Evolutionary conservation across 2,329 filamentous ascomycete genomes (phyloP).

Genomic region (Aspergillus ustus): DNA sequence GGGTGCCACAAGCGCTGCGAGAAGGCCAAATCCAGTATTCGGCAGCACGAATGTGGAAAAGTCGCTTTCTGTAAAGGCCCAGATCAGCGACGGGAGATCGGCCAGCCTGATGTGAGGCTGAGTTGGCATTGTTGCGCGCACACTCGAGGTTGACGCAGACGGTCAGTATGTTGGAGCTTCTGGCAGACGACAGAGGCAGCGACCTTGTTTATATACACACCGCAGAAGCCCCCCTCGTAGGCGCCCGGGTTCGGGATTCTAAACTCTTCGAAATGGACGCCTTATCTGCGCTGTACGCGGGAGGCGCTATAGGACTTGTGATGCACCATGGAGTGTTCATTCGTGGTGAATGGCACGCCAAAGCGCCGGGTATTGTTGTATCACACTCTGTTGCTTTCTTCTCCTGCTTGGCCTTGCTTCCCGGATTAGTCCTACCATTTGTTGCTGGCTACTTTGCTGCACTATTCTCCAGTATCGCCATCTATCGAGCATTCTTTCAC

Average conservation of each 20-base stretch:
- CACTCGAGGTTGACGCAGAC: neutral
- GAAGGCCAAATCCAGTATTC: slow-evolving; percentile 35
- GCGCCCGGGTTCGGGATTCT: no score
- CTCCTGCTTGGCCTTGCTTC: no score
- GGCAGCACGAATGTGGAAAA: slow-evolving; percentile 35
- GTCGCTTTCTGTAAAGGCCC: slow-evolving; percentile 35
- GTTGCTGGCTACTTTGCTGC: slow-evolving; percentile 14
- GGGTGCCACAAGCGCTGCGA: slow-evolving; percentile 26
- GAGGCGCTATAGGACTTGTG: neutral
- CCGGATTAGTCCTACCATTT: no score
- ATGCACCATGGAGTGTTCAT: slow-evolving; percentile 20
- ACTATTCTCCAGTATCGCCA: slow-evolving; percentile 36
- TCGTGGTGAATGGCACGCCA: slow-evolving; percentile 26
- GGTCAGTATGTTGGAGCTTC: no score
- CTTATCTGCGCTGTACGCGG: neutral
- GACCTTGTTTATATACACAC: no score
- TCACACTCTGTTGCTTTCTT: slow-evolving; percentile 15
- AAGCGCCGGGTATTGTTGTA: slow-evolving; percentile 19
- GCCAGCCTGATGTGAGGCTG: neutral
- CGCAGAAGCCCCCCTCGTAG: no score
- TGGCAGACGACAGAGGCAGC: neutral
- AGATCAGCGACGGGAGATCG: slow-evolving; percentile 19
- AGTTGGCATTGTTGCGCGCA: neutral
- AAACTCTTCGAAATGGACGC: no score
- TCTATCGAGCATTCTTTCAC: slow-evolving; percentile 49